Evolutionary conservation across 345 rosid species (phyloP).

Genomic region (Eucalyptus guilfoylei): DNA sequence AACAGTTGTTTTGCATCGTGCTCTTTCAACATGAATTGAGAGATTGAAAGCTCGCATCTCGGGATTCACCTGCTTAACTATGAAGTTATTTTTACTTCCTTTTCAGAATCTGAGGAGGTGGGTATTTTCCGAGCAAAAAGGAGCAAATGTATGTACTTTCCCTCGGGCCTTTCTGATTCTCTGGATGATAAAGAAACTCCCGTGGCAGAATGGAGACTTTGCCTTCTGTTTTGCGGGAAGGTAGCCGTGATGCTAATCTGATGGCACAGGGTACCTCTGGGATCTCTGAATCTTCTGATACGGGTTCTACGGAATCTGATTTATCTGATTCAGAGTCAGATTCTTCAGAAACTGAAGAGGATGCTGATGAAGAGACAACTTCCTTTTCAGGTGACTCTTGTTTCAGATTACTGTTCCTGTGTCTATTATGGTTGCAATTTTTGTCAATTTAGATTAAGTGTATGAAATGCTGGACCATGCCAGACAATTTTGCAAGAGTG

Average conservation of each 20-base stretch:
- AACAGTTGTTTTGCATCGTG: not conserved
- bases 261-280: conserved; percentile 42
- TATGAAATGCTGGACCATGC: not conserved
- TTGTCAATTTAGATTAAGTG: not conserved
- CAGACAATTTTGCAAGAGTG: not conserved
- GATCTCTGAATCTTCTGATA: conserved; percentile 41
- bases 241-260: conserved; percentile 24
- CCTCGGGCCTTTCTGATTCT: conserved; percentile 33
- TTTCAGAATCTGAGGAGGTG: conserved; percentile 48
- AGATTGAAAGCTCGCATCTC: not conserved
- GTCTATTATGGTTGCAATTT: not conserved
- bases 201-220: conserved; percentile 25
- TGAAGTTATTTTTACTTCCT: not conserved
- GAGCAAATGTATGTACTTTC: conserved; percentile 36
- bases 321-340: conserved; percentile 39
- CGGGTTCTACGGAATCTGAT: conserved; percentile 47
- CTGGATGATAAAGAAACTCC: conserved; percentile 42
- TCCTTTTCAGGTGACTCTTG: conserved; percentile 46
- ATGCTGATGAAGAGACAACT: conserved; percentile 57
- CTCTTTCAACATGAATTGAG: not conserved
- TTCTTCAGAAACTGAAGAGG: conserved; percentile 82
- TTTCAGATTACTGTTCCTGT: not conserved
- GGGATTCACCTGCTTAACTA: not conserved
- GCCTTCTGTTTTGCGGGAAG: conserved; percentile 28
- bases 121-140: conserved; percentile 49